phyloP scores from a whole-genome alignment of 225 moss, liverwort and hornwort genomes.

The Straminergon stramineum region DNA sequence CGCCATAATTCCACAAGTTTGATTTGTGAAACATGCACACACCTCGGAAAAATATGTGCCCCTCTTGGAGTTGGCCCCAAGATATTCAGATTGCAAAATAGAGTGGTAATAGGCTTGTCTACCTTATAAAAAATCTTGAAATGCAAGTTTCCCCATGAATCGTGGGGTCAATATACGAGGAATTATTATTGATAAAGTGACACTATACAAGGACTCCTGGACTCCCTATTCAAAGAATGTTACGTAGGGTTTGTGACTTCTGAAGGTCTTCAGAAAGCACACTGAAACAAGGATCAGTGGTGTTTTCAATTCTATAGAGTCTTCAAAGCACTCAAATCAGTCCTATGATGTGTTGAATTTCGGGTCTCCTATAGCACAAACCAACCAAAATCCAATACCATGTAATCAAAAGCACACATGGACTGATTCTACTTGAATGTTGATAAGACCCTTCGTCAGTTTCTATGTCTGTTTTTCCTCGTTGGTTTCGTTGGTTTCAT shows the following conservation, averaged over 20 bases:
- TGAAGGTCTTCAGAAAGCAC: too few relatives aligned
- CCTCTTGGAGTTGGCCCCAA: too few relatives aligned
- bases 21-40: too few relatives aligned
- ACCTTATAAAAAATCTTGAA: not conserved
- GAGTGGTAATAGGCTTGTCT: too few relatives aligned
- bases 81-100: too few relatives aligned
- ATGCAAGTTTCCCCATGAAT: not conserved
- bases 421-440: not conserved
- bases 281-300: accelerated
- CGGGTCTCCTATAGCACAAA: not conserved
- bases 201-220: accelerated
- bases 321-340: not conserved
- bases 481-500: not conserved
- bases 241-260: too few relatives aligned
- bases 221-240: too few relatives aligned
- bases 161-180: accelerated
- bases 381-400: not conserved
- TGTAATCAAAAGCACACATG: not conserved
- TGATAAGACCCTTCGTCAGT: not conserved
- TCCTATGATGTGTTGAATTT: not conserved
- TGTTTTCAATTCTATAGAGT: too few relatives aligned
- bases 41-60: too few relatives aligned
- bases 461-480: not conserved
- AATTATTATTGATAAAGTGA: not conserved
- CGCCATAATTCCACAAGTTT: too few relatives aligned